Conservation (phyloP, 306 rosid species). For the Dalbergia cochinchinensis region DNA sequence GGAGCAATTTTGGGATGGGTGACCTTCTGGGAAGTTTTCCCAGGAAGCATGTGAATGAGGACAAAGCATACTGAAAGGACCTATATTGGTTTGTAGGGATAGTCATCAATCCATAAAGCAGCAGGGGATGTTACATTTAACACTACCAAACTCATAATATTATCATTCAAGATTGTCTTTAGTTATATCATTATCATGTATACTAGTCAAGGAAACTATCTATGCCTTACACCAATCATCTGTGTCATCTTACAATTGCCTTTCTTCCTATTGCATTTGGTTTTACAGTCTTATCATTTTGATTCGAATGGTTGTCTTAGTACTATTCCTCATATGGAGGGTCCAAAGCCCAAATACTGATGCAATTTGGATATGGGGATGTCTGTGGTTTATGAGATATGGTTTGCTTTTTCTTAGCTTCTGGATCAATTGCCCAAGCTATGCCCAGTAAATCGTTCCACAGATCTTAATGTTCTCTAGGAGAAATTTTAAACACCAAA, state of each 20-base stretch:
- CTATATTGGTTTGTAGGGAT: too few species aligned
- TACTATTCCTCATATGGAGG: slow-evolving; percentile 85
- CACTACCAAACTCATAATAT: neutral
- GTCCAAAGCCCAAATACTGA: slow-evolving; percentile 68
- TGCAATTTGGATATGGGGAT: slow-evolving; percentile 98
- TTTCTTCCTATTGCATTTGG: slow-evolving; percentile 41
- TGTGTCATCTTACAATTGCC: slow-evolving; percentile 39
- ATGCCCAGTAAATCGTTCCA: slow-evolving; percentile 81
- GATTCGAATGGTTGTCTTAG: slow-evolving; percentile 78
- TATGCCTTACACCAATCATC: neutral
- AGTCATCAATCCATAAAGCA: too few species aligned
- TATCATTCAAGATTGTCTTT: neutral
- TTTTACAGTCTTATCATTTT: slow-evolving; percentile 75
- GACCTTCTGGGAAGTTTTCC: too few species aligned
- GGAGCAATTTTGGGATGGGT: too few species aligned
- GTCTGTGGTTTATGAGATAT: slow-evolving; percentile 93
- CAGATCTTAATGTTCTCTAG: slow-evolving; percentile 86
- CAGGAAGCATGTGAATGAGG: too few species aligned
- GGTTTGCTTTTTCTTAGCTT: slow-evolving; percentile 99
- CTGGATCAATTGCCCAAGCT: slow-evolving; percentile 51
- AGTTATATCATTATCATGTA: too few species aligned
- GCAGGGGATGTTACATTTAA: too few species aligned
- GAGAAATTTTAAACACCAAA: slow-evolving; percentile 87
- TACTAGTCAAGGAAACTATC: neutral
- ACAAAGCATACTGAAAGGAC: too few species aligned